Evolutionary conservation across 2,329 filamentous ascomycete species (phyloP).

Genomic region (Xylariaceae sp.): DNA sequence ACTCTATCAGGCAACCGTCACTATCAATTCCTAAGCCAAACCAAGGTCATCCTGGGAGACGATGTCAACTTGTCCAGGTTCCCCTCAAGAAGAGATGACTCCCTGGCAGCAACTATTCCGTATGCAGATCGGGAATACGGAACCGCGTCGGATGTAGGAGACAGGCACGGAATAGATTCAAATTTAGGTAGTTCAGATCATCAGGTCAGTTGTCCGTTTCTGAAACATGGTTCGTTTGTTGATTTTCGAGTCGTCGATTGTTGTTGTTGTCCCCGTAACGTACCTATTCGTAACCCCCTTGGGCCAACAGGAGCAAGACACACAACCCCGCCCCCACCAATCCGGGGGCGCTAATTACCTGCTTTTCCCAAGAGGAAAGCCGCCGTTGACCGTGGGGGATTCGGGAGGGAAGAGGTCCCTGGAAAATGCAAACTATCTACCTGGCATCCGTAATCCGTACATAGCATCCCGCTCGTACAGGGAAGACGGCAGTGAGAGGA

Average conservation of each 20-base stretch:
- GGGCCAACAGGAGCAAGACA: slow-evolving; percentile 17
- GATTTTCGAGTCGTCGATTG: slow-evolving; percentile 7
- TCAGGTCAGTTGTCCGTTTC: slow-evolving; percentile 6
- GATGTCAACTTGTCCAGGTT: not conserved
- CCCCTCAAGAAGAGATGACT: not conserved
- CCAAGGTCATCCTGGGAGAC: not conserved
- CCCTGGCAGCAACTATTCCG: no score
- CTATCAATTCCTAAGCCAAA: not conserved
- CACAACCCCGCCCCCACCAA: slow-evolving; percentile 18
- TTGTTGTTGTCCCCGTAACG: slow-evolving; percentile 4
- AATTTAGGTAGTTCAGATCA: slow-evolving; percentile 3
- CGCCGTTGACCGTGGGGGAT: slow-evolving; percentile 11
- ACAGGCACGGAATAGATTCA: slow-evolving; percentile 5
- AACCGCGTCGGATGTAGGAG: slow-evolving; percentile 9
- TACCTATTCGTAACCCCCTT: not conserved
- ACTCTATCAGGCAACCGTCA: not conserved
- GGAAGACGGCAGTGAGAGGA: slow-evolving; percentile 19
- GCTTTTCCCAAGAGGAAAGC: not conserved
- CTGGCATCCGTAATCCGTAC: not conserved
- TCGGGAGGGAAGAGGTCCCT: slow-evolving; percentile 9
- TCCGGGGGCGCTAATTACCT: not conserved
- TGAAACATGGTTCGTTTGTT: slow-evolving; percentile 9
- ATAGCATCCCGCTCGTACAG: slow-evolving; percentile 15
- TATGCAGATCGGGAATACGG: no score
- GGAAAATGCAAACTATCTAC: not conserved